phyloP scores from a whole-genome alignment of 2,329 filamentous ascomycete genomes.

The Huntiella moniliformis region DNA sequence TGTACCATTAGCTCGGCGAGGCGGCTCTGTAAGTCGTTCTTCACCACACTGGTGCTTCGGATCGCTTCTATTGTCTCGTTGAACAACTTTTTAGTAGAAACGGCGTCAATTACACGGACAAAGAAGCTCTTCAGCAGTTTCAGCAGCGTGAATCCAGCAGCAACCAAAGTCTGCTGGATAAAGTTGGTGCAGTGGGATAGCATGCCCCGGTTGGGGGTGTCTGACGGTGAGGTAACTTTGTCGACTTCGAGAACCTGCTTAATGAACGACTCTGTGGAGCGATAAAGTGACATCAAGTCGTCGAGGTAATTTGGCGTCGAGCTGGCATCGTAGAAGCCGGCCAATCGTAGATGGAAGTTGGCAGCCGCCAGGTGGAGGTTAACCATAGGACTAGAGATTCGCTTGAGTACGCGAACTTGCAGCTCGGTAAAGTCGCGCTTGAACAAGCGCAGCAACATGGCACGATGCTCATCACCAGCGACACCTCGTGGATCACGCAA shows the following conservation, averaged over 20 bases:
- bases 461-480: conserved; percentile 46
- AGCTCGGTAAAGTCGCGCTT: conserved; percentile 46
- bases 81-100: conserved; percentile 49
- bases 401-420: conserved; percentile 39
- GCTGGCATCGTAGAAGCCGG: conserved; percentile 65
- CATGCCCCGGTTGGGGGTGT: conserved; percentile 31
- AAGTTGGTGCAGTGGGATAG: conserved; percentile 55
- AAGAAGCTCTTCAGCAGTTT: conserved; percentile 67
- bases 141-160: conserved; percentile 56
- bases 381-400: conserved; percentile 37
- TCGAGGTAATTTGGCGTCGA: conserved; percentile 52
- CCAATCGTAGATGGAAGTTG: conserved; percentile 54
- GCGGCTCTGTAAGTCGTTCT: conserved; percentile 63
- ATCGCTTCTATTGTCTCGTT: conserved; percentile 52
- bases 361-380: conserved; percentile 54
- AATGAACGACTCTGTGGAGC: conserved; percentile 50
- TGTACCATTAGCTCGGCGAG: conserved; percentile 73
- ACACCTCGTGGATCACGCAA: conserved; percentile 53
- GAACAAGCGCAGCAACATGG: conserved; percentile 48
- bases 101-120: conserved; percentile 49
- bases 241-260: conserved; percentile 41
- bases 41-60: conserved; percentile 51
- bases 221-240: conserved; percentile 27
- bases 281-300: conserved; percentile 58
- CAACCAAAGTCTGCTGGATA: conserved; percentile 72